These are phyloP conservation scores for Gracilaria vermiculophylla DNA, from an alignment of 23 red algal genomes.

Conservation along the genomic window DNA sequence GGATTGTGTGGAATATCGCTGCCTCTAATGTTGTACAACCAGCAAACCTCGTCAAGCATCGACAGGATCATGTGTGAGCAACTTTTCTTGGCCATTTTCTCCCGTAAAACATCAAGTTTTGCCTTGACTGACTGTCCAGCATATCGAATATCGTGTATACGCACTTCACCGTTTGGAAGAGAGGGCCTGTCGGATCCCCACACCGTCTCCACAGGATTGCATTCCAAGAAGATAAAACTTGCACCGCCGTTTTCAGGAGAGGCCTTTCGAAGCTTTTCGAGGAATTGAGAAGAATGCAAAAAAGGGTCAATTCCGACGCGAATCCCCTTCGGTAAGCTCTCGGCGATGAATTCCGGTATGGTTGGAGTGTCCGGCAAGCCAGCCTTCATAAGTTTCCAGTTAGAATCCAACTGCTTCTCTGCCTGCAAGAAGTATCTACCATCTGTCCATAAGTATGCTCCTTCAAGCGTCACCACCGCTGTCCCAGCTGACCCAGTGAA, in stretches of 20 bases:
- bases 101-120: conserved; percentile 67
- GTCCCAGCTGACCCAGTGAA: conserved; percentile 94
- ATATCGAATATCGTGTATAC: conserved; percentile 70
- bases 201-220: conserved; percentile 80
- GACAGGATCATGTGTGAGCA: conserved; percentile 64
- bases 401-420: conserved; percentile 61
- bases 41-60: conserved; percentile 91
- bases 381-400: conserved; percentile 86
- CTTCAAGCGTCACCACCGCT: conserved; percentile 69
- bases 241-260: background rate
- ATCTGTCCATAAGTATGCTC: conserved; percentile 94
- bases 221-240: background rate
- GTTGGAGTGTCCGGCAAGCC: conserved; percentile 75
- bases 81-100: conserved; percentile 48
- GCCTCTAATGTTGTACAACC: conserved; percentile 93
- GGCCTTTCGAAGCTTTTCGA: conserved; percentile 18
- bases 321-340: background rate
- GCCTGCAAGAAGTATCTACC: conserved; percentile 95
- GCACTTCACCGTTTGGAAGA: conserved; percentile 41
- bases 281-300: conserved; percentile 42
- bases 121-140: conserved; percentile 60
- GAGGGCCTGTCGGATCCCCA: conserved; percentile 67
- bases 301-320: conserved; percentile 81
- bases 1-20: conserved; percentile 93
- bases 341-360: conserved; percentile 46